Evolutionary conservation across 2,329 filamentous ascomycete genomes (phyloP).

Genomic region (Diaporthe sp.): DNA sequence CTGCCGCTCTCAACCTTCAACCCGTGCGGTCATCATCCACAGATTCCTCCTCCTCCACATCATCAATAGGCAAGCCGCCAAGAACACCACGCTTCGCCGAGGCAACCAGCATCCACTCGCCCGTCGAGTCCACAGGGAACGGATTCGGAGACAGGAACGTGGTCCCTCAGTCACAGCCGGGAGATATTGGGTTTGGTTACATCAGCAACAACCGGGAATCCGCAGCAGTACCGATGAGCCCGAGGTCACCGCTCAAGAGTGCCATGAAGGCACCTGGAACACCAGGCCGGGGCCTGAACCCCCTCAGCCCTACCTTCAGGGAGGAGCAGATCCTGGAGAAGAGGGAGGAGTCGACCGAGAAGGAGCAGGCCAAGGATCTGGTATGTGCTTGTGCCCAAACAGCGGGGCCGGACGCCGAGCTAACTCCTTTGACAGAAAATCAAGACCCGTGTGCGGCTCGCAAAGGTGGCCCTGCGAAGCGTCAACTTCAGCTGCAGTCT

Average conservation of each 20-base stretch:
- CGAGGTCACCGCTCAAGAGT: slow-evolving; percentile 87
- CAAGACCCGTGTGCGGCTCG: slow-evolving; percentile 90
- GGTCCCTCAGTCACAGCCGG: slow-evolving; percentile 77
- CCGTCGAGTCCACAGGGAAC: slow-evolving; percentile 67
- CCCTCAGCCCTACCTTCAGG: slow-evolving; percentile 89
- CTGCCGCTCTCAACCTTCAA: slow-evolving; percentile 66
- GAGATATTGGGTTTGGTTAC: slow-evolving; percentile 94
- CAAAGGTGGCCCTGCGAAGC: slow-evolving; percentile 93
- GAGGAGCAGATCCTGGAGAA: slow-evolving; percentile 92
- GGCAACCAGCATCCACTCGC: slow-evolving; percentile 83
- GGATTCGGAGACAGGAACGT: slow-evolving; percentile 59
- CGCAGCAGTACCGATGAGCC: slow-evolving; percentile 74
- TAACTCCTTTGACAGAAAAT: slow-evolving; percentile 75
- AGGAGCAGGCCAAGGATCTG: slow-evolving; percentile 87
- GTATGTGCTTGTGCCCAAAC: slow-evolving; percentile 67
- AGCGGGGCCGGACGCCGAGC: slow-evolving; percentile 29
- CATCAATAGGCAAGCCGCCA: slow-evolving; percentile 72
- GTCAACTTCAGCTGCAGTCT: slow-evolving; percentile 98
- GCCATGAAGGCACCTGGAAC: slow-evolving; percentile 90
- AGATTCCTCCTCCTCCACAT: slow-evolving; percentile 64
- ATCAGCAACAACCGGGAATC: slow-evolving; percentile 73
- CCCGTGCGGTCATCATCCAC: slow-evolving; percentile 63
- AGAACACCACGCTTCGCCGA: slow-evolving; percentile 85
- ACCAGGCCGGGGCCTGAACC: slow-evolving; percentile 80
- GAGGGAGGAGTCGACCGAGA: slow-evolving; percentile 83